A percentile compares a stretch with the other conserved stretches of the same genome.
Conservation (phyloP, 164 flowering plant species). For the Macadamia tetraphylla region DNA sequence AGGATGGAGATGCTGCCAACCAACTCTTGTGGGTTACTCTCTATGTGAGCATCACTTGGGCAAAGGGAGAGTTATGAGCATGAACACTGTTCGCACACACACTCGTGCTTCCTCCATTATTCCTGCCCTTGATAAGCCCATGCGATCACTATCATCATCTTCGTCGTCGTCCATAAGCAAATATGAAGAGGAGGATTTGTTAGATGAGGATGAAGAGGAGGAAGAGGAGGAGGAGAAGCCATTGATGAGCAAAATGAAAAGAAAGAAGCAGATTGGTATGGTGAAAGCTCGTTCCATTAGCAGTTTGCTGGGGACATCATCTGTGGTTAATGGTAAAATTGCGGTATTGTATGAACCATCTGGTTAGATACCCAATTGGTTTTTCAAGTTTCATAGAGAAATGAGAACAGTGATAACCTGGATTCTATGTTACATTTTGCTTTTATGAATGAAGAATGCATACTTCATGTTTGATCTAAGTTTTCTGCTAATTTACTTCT, state of each 20-base stretch:
- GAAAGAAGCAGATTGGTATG: constrained; percentile 47
- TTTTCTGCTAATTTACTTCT: too few species aligned
- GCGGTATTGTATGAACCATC: too few species aligned
- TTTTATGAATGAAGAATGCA: too few species aligned
- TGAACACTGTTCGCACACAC: constrained; percentile 35
- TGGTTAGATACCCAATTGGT: too few species aligned
- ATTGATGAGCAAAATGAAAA: constrained; percentile 26
- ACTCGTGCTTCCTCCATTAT: constrained; percentile 13
- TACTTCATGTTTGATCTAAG: too few species aligned
- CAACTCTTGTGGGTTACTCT: constrained; percentile 77
- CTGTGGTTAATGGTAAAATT: too few species aligned
- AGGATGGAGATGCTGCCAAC: constrained; percentile 91
- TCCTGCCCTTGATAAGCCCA: neutral
- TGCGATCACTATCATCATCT: neutral
- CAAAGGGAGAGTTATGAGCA: constrained; percentile 66
- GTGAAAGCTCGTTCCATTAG: constrained; percentile 76
- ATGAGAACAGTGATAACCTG: too few species aligned
- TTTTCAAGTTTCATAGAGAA: too few species aligned
- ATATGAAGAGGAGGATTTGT: neutral
- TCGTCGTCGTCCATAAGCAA: too few species aligned
- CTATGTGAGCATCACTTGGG: constrained; percentile 92
- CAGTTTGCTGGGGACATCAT: constrained; percentile 39
- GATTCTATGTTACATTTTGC: too few species aligned
- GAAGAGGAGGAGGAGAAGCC: constrained; percentile 14
- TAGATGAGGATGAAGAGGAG: neutral